Percentiles rank a stretch among this genome's conserved stretches.
Conservation (phyloP, 2,329 filamentous ascomycete genomes). For the Talaromyces marneffei region DNA sequence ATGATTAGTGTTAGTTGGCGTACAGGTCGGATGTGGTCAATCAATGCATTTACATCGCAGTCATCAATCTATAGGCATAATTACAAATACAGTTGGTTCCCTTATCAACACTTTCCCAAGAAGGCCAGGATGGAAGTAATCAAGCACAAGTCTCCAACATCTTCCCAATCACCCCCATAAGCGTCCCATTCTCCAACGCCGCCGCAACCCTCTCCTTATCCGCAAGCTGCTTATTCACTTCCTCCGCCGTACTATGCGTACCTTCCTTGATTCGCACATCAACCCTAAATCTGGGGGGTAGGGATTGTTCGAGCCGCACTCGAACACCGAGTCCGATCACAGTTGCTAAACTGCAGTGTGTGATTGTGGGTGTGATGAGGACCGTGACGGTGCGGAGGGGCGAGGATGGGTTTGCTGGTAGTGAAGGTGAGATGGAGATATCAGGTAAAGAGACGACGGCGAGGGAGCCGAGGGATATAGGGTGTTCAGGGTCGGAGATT, state of each 20-base stretch:
- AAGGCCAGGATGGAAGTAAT: not conserved
- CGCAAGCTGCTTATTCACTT: conserved; percentile 92
- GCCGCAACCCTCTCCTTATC: conserved; percentile 97
- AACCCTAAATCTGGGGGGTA: conserved; percentile 85
- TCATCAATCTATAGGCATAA: not conserved
- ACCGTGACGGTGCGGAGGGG: conserved; percentile 71
- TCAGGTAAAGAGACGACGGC: conserved; percentile 95
- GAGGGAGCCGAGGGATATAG: conserved; percentile 83
- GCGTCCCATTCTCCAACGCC: conserved; percentile 84
- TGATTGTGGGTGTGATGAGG: conserved; percentile 91
- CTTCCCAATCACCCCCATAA: conserved; percentile 82
- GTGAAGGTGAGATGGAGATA: conserved; percentile 68
- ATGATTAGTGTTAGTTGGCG: conserved; percentile 4
- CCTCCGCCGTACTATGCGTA: conserved; percentile 89
- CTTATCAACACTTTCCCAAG: too few species aligned
- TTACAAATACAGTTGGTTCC: not conserved
- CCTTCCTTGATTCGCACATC: conserved; percentile 94
- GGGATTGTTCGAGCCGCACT: conserved; percentile 80
- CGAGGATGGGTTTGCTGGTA: conserved; percentile 52
- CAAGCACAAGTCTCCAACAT: conserved; percentile 75
- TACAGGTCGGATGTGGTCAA: not conserved
- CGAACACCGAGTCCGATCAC: conserved; percentile 92
- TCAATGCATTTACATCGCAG: not conserved
- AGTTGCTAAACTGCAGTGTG: conserved; percentile 92
- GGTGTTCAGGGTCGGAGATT: conserved; percentile 95